Evolutionary conservation across 2,329 filamentous ascomycete species (phyloP), one percentile per base, ranked within the genome.

Genomic region (Pseudogymnoascus sp.): DNA sequence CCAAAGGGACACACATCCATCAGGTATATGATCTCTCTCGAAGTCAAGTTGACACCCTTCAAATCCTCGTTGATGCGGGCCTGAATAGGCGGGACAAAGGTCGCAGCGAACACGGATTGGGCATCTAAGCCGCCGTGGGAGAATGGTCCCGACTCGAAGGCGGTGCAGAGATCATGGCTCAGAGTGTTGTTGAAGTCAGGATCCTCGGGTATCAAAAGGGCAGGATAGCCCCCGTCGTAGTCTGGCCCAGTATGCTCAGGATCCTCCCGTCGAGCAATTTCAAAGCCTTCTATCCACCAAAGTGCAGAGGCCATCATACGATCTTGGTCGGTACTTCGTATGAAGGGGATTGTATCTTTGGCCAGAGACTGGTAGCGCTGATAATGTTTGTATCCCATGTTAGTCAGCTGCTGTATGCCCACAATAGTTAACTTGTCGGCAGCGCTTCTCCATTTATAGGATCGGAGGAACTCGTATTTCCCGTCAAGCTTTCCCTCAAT

Each of bases 1-100:
- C 88, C 82, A 76, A 91, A 96, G 0, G 92, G 87, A 70, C 92
- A 97, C 65, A 96, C 79, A 69, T 96, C 91, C 91, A 97, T 96
- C 35, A 97, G 73, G 63, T 82, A 83, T 63, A 92, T 78, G 0
- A 86, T 84, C 35, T 93, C 86, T 1, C 77, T 70, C 11, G 79
- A 71, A 2, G 82, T 83, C 44, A 96, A 73, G 65, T 88, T 84
- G 4, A 83, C 86, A 2, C 89, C 88, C 0, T 81, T 81, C 0
- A 97, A 79, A 65, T 87, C 83, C 12, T 76, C 69, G 71, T 92
- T 91, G 42, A 96, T 75, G 6, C 90, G 84, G 2, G 79, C 74
- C n/a, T 82, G 81, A 67, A 96, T 90, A 0, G 84, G 75, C 0
- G 85, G 83, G 1, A 85, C 79, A 71, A 94, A 95, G 4, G 82